Conservation (phyloP, 1,284 basidiomycete genomes). For the Afroboletus lepidellus region DNA sequence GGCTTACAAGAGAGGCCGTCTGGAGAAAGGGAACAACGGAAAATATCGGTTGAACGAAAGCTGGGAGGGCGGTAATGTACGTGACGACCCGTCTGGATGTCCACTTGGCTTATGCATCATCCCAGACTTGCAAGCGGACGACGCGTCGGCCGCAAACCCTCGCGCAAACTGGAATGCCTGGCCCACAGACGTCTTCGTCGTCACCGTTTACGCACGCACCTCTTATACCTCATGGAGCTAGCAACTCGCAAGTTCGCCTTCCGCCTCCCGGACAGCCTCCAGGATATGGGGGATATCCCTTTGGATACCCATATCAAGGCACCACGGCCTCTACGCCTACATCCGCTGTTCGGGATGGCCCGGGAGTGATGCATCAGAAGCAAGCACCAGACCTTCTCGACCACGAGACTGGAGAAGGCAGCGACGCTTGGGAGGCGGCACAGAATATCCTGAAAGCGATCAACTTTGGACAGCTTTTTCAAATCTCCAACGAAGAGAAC, state of each 20-base stretch:
- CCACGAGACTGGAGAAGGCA: slow-evolving; percentile 41
- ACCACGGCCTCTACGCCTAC: slow-evolving; percentile 3
- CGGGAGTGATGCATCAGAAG: slow-evolving; percentile 10
- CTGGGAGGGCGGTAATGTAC: slow-evolving; percentile 79
- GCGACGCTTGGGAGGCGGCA: slow-evolving; percentile 70
- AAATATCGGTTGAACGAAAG: slow-evolving; percentile 68
- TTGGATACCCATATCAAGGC: slow-evolving; percentile 26
- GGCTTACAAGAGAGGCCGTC: slow-evolving; percentile 70
- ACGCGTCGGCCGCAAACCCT: slow-evolving; percentile 69
- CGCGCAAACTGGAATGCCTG: slow-evolving; percentile 37
- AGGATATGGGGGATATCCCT: slow-evolving; percentile 28
- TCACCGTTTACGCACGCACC: slow-evolving; percentile 64
- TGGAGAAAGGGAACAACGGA: slow-evolving; percentile 67
- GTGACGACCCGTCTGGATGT: slow-evolving; percentile 25
- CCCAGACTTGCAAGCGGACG: slow-evolving; percentile 62
- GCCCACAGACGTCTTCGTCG: slow-evolving; percentile 36
- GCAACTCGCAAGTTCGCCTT: slow-evolving; percentile 34
- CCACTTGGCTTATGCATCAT: slow-evolving; percentile 10
- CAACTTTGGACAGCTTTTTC: slow-evolving; percentile 58
- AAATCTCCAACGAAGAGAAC: slow-evolving; percentile 40
- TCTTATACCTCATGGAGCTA: slow-evolving; percentile 37
- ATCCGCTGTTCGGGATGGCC: slow-evolving; percentile 2
- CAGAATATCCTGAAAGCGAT: slow-evolving; percentile 74
- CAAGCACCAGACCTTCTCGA: slow-evolving; percentile 27
- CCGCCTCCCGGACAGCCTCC: slow-evolving; percentile 31